Evolutionary conservation across 331 rosid genomes (phyloP).

Genomic region (Pyrus hybrid): DNA sequence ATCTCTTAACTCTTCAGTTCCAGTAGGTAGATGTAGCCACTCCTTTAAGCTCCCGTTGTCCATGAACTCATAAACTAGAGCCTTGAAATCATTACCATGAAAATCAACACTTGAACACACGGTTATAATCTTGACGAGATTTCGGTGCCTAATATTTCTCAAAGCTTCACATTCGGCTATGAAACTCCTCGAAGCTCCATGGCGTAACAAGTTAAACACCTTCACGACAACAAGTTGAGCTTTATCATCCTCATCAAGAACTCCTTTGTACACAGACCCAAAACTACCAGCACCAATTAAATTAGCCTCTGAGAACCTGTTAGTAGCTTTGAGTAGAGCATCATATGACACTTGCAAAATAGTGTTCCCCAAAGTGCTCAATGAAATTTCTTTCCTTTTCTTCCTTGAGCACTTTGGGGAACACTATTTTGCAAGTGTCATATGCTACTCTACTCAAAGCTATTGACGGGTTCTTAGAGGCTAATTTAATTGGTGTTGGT

Average conservation of each 20-base stretch:
- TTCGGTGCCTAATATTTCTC: neutral
- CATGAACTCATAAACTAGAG: neutral
- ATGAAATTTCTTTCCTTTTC: neutral
- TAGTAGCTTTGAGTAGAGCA: neutral
- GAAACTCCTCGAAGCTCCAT: neutral
- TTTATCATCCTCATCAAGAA: neutral
- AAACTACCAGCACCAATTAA: neutral
- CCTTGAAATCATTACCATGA: neutral
- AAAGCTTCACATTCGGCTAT: neutral
- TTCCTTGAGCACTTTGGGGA: neutral
- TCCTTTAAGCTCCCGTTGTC: neutral
- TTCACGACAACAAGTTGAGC: neutral
- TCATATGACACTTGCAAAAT: neutral
- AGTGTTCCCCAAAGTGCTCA: neutral
- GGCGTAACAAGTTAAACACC: neutral
- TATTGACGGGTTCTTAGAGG: neutral
- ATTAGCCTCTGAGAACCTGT: neutral
- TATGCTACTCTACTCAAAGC: neutral
- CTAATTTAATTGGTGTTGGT: neutral
- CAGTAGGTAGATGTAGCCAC: neutral
- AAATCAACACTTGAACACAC: neutral
- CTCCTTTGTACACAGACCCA: no score
- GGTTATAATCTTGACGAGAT: neutral
- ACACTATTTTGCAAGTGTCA: neutral
- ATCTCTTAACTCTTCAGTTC: no score